These are phyloP conservation scores for Phialophora verrucosa DNA, from an alignment of 2,329 filamentous ascomycete species.

Conservation along the genomic window DNA sequence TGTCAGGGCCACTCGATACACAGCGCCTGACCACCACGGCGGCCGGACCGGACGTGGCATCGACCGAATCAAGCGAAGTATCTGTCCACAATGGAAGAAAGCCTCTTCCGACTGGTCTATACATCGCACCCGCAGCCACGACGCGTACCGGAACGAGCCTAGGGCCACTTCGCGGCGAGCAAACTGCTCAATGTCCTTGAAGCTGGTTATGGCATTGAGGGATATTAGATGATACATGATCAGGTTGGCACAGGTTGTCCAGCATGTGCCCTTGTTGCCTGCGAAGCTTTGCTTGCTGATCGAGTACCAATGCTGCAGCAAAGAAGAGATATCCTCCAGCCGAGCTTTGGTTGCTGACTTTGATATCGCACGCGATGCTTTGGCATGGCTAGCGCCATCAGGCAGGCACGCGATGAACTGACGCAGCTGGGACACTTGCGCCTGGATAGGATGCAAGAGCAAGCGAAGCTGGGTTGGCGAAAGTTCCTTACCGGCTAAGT, in stretches of 20 bases:
- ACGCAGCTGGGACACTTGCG: conserved; percentile 67
- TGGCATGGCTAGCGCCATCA: conserved; percentile 48
- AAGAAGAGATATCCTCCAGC: conserved; percentile 67
- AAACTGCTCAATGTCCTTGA: conserved; percentile 69
- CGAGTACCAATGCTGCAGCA: conserved; percentile 71
- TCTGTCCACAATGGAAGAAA: conserved; percentile 71
- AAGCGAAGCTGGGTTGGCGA: conserved; percentile 67
- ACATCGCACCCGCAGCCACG: conserved; percentile 65
- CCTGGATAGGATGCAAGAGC: conserved; percentile 71
- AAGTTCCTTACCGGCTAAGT: conserved; percentile 55
- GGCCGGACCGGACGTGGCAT: conserved; percentile 68
- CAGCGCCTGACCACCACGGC: conserved; percentile 72
- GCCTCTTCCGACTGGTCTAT: conserved; percentile 68
- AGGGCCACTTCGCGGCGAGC: conserved; percentile 67
- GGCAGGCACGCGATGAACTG: conserved; percentile 71
- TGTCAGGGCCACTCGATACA: conserved; percentile 70
- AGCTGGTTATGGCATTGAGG: conserved; percentile 71
- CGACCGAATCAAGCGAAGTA: conserved; percentile 64
- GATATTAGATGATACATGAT: conserved; percentile 74
- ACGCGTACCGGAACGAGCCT: conserved; percentile 60
- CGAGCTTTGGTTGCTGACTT: conserved; percentile 65
- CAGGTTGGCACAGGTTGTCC: conserved; percentile 68
- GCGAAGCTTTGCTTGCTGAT: conserved; percentile 64
- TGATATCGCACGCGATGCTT: conserved; percentile 58
- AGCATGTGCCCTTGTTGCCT: conserved; percentile 59